Conservation (phyloP, 208 protist genomes). For the Acanthamoeba triangularis region DNA sequence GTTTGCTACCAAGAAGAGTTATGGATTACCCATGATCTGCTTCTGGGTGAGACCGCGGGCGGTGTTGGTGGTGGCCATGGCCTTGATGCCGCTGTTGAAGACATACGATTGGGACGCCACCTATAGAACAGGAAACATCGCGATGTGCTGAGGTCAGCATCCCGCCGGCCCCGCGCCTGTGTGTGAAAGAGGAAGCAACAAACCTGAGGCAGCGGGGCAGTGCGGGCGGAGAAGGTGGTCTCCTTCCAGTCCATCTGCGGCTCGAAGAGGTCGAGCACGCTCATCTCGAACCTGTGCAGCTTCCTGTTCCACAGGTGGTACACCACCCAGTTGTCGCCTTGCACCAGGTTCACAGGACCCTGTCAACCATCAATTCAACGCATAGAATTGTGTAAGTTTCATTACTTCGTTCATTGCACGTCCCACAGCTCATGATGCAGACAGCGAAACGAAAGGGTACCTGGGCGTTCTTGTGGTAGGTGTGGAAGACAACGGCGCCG, state of each 20-base stretch:
- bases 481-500: slow-evolving; percentile 77
- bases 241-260: slow-evolving; percentile 77
- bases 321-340: slow-evolving; percentile 84
- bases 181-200: not conserved
- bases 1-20: not conserved
- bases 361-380: not conserved
- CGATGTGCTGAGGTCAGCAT: too few relatives aligned
- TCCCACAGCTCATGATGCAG: too few relatives aligned
- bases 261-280: slow-evolving; percentile 81
- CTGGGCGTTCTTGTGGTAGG: slow-evolving; percentile 48
- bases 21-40: slow-evolving; percentile 58
- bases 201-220: not conserved
- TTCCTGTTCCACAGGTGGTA: slow-evolving; percentile 76
- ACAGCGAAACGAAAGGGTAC: too few relatives aligned
- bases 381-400: not conserved
- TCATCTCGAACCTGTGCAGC: slow-evolving; percentile 75
- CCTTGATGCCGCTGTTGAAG: slow-evolving; percentile 54
- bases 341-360: slow-evolving; percentile 70
- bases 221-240: not conserved
- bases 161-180: not conserved
- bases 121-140: not conserved
- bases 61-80: slow-evolving; percentile 69
- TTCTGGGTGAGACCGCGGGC: slow-evolving; percentile 73
- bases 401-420: too few relatives aligned
- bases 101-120: slow-evolving; percentile 28